Evolutionary conservation across 1,284 basidiomycete species (phyloP), one percentile per base, ranked within the genome.

Genomic region (Volvariella surrecta): DNA sequence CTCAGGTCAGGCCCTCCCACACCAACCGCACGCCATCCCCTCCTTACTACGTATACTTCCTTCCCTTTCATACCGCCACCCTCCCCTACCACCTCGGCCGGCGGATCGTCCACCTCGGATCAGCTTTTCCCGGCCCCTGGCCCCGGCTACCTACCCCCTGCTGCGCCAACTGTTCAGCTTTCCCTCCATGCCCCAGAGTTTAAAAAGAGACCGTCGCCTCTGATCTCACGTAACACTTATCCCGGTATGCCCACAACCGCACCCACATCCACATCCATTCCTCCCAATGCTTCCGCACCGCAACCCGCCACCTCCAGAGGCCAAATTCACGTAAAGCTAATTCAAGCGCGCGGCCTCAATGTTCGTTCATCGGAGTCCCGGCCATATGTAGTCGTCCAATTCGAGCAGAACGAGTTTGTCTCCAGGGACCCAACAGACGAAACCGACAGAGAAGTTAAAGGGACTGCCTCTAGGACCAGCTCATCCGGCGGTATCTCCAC

Each of bases 371-470:
- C 76, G 15, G 65, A 70, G 40, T 79, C 85, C 2, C 75, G 86
- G 17, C 96, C 95, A 10, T 99, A 99, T 61, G 90, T 93, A 52
- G 95, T 99, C 58, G 92, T 96, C 54, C 88, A 94, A 62, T 99
- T 98, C 64, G 95, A 99, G 70, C 90, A 98, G 67, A 98, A 94
- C 74, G 95, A 99, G 66, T 99, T 98, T 60, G 87, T 99, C 59
- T 86, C 84, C 52, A 73, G 95, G 46, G 90, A 96, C 57, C 91
- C 95, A 16, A 89, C 86, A 35, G 74, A 82, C 53, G 89, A 91
- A 58, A 67, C 74, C n/a, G 89, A 87, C 62, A 88, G 82, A 66
- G 88, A 91, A 62, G 84, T 88, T 57, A 87, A 84, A 58, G 90
- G 90, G 50, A 73, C 78, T 28, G 76, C 89, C 6, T 79, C 67